These are phyloP conservation scores for Agrostemma githago DNA, from an alignment of 148 eudicot genomes.

Conservation along the genomic window DNA sequence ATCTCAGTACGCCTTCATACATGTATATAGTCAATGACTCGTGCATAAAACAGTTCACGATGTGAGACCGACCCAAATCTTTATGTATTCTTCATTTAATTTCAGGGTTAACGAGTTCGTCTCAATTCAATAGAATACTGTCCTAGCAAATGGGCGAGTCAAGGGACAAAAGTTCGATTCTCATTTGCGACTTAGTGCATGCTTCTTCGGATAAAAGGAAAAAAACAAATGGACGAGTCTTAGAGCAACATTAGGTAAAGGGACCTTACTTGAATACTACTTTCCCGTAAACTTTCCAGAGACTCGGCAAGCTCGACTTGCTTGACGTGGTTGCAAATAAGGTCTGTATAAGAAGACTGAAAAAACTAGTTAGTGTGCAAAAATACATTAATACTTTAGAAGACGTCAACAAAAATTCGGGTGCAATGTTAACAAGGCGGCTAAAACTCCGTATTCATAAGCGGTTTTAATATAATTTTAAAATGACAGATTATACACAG, in stretches of 20 bases:
- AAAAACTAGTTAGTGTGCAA: neutral
- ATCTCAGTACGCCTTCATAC: neutral
- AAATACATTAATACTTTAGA: neutral
- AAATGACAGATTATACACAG: neutral
- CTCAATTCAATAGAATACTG: neutral
- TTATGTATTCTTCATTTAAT: no score
- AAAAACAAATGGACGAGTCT: neutral
- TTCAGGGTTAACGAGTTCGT: neutral
- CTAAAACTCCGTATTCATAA: neutral
- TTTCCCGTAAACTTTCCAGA: constrained; percentile 62
- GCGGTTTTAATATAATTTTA: neutral
- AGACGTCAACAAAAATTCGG: neutral
- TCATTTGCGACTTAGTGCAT: no score
- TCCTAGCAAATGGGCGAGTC: neutral
- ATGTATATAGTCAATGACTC: neutral
- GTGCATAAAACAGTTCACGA: neutral
- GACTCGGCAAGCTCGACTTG: constrained; percentile 90
- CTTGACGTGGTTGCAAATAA: constrained; percentile 82
- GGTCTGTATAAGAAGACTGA: constrained; percentile 34
- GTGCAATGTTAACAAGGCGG: neutral
- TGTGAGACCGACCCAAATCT: neutral
- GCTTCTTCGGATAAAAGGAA: no score
- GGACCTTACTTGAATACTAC: constrained; percentile 52
- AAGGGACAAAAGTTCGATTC: no score
- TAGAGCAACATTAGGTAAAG: neutral